These are phyloP conservation scores for Datisca glomerata DNA, from an alignment of 306 rosid genomes.

Conservation along the genomic window DNA sequence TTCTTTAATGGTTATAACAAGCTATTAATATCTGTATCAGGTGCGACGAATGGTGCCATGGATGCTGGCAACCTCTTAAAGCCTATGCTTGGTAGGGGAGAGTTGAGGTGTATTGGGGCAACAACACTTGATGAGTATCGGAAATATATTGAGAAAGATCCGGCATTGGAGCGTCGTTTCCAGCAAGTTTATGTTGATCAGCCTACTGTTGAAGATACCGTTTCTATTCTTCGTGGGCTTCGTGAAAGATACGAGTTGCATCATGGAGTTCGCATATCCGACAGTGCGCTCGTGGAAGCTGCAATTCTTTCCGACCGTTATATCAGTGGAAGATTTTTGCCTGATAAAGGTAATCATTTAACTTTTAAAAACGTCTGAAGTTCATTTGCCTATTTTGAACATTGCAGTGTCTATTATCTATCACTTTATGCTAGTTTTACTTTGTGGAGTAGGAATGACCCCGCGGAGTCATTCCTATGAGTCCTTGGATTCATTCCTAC, in stretches of 20 bases:
- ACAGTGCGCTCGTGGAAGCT: conserved; percentile 93
- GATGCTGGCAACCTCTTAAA: conserved; percentile 98
- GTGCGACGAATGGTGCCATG: conserved; percentile 98
- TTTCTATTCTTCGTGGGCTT: conserved; percentile 85
- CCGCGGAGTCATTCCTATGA: too few species aligned
- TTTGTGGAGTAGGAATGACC: neutral
- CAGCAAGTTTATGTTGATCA: conserved; percentile 98
- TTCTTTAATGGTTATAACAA: too few species aligned
- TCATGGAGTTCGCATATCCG: conserved; percentile 98
- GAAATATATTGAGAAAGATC: conserved; percentile 94
- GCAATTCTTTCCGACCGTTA: conserved; percentile 96
- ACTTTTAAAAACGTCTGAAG: neutral
- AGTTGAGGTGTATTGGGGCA: conserved; percentile 93
- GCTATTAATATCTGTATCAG: conserved; percentile 28
- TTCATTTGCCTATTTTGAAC: neutral
- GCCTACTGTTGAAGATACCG: conserved; percentile 77
- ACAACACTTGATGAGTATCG: conserved; percentile 93
- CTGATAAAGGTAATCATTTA: conserved; percentile 72
- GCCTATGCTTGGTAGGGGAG: conserved; percentile 99
- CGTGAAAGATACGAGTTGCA: conserved; percentile 97
- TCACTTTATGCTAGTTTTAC: neutral
- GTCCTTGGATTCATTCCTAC: too few species aligned
- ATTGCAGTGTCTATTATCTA: neutral
- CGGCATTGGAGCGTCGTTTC: conserved; percentile 95
- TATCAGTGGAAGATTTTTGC: conserved; percentile 94